These are phyloP conservation scores for Pneumocystis murina DNA, from an alignment of 1,139 yeast genomes.

Conservation along the genomic window DNA sequence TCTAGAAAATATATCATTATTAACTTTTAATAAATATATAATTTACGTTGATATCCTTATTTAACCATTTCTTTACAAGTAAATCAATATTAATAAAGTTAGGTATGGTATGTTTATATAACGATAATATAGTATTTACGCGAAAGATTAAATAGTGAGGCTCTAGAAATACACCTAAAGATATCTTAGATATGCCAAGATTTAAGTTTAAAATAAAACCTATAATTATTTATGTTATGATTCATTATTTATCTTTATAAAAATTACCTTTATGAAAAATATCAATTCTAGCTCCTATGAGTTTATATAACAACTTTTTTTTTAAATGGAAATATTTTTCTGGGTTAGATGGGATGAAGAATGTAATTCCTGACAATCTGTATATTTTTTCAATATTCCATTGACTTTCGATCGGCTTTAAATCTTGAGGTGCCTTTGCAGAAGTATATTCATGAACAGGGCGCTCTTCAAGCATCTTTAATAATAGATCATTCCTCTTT, in stretches of 20 bases:
- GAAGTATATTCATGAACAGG: neutral
- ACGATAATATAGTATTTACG: neutral
- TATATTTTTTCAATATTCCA: neutral
- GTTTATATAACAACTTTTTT: neutral
- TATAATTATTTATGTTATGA: neutral
- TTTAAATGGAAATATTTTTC: neutral
- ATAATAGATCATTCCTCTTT: neutral
- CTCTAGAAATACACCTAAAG: neutral
- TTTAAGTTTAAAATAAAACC: neutral
- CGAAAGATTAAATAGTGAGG: neutral
- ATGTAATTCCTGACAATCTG: neutral
- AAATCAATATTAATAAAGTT: neutral
- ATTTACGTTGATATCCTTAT: neutral
- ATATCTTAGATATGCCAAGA: neutral
- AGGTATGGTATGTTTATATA: neutral
- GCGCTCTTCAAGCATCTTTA: neutral
- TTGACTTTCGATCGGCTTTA: neutral
- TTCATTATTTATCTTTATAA: neutral
- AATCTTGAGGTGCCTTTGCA: neutral
- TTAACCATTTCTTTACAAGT: neutral
- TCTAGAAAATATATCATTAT: neutral
- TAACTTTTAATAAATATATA: neutral
- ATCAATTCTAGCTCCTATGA: neutral
- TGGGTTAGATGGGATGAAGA: neutral
- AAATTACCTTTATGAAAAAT: neutral